Evolutionary conservation across 805 yeast genomes (phyloP), one percentile per base, ranked within the genome.

Genomic region (Kodamaea laetipori): DNA sequence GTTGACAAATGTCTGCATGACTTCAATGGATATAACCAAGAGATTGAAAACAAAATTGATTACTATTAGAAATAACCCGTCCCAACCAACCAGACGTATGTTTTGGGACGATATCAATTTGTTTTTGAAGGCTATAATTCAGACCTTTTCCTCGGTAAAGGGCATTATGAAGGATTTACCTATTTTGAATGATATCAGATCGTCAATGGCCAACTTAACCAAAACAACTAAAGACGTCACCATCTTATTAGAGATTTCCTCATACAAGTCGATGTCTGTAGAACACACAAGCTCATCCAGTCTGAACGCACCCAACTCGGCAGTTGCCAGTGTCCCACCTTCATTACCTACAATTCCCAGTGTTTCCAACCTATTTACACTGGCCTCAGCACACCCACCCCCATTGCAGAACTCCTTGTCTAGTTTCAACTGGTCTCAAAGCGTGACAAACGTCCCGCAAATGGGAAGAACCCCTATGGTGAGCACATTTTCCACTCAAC

Each of bases 211-310:
- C 0, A 78, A 81, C 27, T 69, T 92, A 46, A 90, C 97, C 0
- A 81, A 88, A 51, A 86, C 90, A 3, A 88, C 97, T 3, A 92
- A 92, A 56, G 98, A 92, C 57, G 85, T 92, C 11, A 90, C 97
- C 0, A 82, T 88, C n/a, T 73, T 87, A 53, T 66, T 90, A 33
- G 97, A 90, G 58, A 65, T 66, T 3, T 63, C 69, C 1, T 58
- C 69, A 0, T 65, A 66, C 42, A 64, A 63, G 42, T 46, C 61
- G 8, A 58, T 65, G 52, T 51, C 67, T 1, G 52, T 53, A 16
- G 69, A 63, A 7, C 38, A 28, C 18, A 32, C 13, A 8, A 25
- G 45, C 3, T 33, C 45, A 11, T n/a, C 24, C 8, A 23, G 44
- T 4, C 43, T 38, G 28, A 32, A 28, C 17, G 11, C 34, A 25